These are phyloP conservation scores for Knufia petricola DNA, from an alignment of 2,329 filamentous ascomycete genomes.

Conservation along the genomic window DNA sequence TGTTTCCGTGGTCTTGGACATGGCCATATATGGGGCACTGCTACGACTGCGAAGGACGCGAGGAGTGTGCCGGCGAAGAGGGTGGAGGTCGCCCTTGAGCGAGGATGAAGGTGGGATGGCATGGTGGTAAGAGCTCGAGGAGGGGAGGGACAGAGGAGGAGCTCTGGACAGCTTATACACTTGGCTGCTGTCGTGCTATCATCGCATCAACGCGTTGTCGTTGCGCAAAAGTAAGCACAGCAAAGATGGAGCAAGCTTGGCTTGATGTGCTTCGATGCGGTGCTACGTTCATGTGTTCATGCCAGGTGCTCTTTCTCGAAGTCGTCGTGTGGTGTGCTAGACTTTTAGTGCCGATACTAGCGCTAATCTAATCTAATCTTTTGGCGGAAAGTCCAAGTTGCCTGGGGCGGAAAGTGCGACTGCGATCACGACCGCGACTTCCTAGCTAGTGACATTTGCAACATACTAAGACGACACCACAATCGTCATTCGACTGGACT, in stretches of 20 bases:
- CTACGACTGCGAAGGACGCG: slow-evolving; percentile 85
- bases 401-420: slow-evolving; percentile 1
- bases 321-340: neutral
- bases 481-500: too few species aligned
- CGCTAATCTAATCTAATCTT: slow-evolving; percentile 4
- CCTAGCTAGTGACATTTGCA: neutral
- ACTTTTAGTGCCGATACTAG: neutral
- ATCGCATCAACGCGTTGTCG: neutral
- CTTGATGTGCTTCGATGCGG: neutral
- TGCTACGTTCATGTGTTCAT: neutral
- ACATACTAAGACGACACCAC: neutral
- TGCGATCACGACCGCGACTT: neutral
- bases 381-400: neutral
- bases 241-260: neutral
- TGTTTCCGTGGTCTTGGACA: slow-evolving; percentile 73
- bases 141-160: neutral
- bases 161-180: neutral
- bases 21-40: slow-evolving; percentile 77
- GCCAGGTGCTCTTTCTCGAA: neutral
- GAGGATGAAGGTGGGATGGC: slow-evolving; percentile 70
- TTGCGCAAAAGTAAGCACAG: neutral
- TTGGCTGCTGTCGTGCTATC: neutral
- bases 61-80: slow-evolving; percentile 90
- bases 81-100: slow-evolving; percentile 84
- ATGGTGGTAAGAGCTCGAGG: slow-evolving; percentile 11